Evolutionary conservation across 2,329 filamentous ascomycete genomes (phyloP), one percentile per base, ranked within the genome.

Genomic region (Arachnomyces sp.): DNA sequence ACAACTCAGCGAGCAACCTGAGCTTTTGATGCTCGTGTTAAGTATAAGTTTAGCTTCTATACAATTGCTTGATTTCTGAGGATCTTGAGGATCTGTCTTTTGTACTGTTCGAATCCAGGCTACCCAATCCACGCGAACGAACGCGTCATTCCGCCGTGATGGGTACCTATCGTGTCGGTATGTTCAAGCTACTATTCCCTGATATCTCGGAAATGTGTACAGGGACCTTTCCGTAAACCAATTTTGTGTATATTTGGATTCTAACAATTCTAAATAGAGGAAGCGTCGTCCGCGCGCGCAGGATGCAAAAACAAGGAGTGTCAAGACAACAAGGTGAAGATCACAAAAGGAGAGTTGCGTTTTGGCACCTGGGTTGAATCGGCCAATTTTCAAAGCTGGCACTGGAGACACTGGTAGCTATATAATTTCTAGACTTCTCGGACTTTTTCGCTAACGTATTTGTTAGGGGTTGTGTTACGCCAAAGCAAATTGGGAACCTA

Each of bases 391-490:
- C 76, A 77, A 31, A 74, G 73, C 54, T 94, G 80, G 78, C 62
- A 69, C 42, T 96, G 84, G 80, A 84, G 82, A 57, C 90, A 96
- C 61, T 95, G 90, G 90, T 93, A 72, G 56, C 74, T 52, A 34
- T 31, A 5, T 9, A 25, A 25, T 25, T 25, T 25, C 9, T 25
- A 25, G 5, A 9, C 5, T 5, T 25, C 5, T 25, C 21, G 9
- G 9, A 25, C 5, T 5, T 9, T 25, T 9, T 25, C 5, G 21
- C 21, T 44, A 44, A 34, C 18, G 43, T 31, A 2, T 31, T n/a
- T 21, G 3, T 15, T 37, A 94, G 89, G 89, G 89, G 90, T 21
- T 96, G 90, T 53, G 78, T 89, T 28, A 94, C 87, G 12, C 88
- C 88, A 15, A 71, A 74, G 40, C 78, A 86, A 54, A 67, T 95